These are phyloP conservation scores for Cutaneotrichosporon spelunceum DNA, from an alignment of 1,284 basidiomycete genomes.

Conservation along the genomic window DNA sequence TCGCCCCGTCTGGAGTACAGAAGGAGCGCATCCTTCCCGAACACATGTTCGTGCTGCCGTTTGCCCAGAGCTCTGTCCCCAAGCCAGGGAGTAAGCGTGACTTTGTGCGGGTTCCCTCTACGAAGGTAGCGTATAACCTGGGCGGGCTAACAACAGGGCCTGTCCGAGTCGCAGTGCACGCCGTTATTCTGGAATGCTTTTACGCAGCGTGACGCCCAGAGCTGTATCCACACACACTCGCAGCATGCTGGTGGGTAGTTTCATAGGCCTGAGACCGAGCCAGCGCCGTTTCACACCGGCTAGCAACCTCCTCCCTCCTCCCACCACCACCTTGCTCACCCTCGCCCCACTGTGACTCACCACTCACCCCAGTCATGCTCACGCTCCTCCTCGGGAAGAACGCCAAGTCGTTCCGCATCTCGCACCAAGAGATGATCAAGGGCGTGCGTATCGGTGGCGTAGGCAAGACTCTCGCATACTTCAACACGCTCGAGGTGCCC, in stretches of 20 bases:
- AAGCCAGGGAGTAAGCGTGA: constrained; percentile 64
- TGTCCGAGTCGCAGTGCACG: constrained; percentile 78
- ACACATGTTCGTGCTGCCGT: constrained; percentile 82
- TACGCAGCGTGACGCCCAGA: constrained; percentile 64
- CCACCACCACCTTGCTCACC: background rate
- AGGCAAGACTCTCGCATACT: constrained; percentile 67
- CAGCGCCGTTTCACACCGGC: background rate
- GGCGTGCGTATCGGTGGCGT: constrained; percentile 73
- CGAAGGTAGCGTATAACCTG: constrained; percentile 46
- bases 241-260: constrained; percentile 61
- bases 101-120: constrained; percentile 67
- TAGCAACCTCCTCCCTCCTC: background rate
- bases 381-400: constrained; percentile 68
- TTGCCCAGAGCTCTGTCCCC: constrained; percentile 60
- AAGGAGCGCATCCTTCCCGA: constrained; percentile 75
- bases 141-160: constrained; percentile 34
- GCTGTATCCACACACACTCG: constrained; percentile 82
- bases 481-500: constrained; percentile 77
- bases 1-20: constrained; percentile 82
- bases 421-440: constrained; percentile 79
- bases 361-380: constrained; percentile 61
- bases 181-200: constrained; percentile 91
- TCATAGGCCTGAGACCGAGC: background rate
- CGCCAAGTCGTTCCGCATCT: constrained; percentile 61
- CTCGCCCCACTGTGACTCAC: too few relatives aligned